Evolutionary conservation across 164 flowering plant genomes (phyloP).

Genomic region (Stephania yunnanensis): DNA sequence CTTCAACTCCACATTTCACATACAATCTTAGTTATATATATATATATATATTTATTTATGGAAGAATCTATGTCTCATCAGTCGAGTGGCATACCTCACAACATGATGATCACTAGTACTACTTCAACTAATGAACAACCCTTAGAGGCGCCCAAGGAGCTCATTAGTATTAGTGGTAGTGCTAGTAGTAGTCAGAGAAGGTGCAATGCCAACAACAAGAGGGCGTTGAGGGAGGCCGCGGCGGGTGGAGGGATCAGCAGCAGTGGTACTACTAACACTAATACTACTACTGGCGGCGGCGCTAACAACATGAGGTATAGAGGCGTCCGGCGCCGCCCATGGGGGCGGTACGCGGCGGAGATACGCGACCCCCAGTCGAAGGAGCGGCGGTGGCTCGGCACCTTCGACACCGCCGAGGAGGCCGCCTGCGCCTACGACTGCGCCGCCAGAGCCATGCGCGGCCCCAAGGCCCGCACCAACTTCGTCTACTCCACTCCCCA

Average conservation of each 20-base stretch:
- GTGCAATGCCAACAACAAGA: conserved; percentile 8
- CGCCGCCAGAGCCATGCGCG: conserved; percentile 89
- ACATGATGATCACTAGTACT: conserved; percentile 2
- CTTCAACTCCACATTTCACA: not conserved
- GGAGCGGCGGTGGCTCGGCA: conserved; percentile 88
- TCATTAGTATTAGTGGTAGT: not conserved
- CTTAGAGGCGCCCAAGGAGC: not conserved
- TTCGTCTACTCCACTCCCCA: conserved; percentile 48
- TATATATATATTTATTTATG: conserved; percentile 19
- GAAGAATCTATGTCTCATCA: conserved; percentile 40
- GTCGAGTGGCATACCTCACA: conserved; percentile 20
- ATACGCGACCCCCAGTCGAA: conserved; percentile 82
- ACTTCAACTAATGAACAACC: too few species aligned
- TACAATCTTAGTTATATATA: not conserved
- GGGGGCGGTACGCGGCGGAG: conserved; percentile 97
- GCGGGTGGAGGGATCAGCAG: too few species aligned
- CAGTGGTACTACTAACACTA: too few species aligned
- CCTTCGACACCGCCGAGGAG: conserved; percentile 94
- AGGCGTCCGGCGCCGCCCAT: conserved; percentile 85
- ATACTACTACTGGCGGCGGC: not conserved
- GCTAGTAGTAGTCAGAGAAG: not conserved
- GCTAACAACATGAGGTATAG: conserved; percentile 50
- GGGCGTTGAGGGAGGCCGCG: not conserved
- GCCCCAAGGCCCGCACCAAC: conserved; percentile 77
- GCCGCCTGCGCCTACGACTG: conserved; percentile 93